These are phyloP conservation scores for Lactarius evosmus DNA, from an alignment of 768 basidiomycete genomes.

Conservation along the genomic window DNA sequence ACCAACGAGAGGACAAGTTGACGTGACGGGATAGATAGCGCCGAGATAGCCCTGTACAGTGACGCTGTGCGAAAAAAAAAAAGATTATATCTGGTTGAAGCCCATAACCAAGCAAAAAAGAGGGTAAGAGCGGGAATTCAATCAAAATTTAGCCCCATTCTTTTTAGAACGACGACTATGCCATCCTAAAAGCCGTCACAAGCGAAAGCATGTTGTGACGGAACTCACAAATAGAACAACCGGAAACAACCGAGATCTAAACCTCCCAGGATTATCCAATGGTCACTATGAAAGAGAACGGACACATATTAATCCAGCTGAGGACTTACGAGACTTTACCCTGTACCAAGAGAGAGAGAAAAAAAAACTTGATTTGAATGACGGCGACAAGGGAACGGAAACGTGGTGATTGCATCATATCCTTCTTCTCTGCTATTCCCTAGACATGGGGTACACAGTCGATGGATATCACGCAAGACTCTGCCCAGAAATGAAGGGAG, in stretches of 20 bases:
- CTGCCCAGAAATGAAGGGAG: not conserved
- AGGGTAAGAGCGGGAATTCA: not conserved
- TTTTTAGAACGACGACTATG: not conserved
- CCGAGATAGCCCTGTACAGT: not conserved
- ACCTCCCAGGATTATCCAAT: not conserved
- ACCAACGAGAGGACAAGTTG: not conserved
- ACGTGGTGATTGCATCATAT: not conserved
- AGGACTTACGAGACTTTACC: not conserved
- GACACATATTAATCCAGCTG: not conserved
- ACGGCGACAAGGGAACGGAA: not conserved
- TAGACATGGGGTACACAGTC: not conserved
- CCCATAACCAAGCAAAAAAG: no score
- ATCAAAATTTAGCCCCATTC: not conserved
- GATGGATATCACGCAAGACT: not conserved
- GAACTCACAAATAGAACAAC: constrained; percentile 3
- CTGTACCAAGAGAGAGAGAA: not conserved
- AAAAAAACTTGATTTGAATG: not conserved
- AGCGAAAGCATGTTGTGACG: not conserved
- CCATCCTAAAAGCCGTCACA: not conserved
- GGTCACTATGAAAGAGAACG: not conserved
- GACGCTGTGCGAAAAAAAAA: not conserved
- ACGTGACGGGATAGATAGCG: not conserved
- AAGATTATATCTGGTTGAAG: not conserved
- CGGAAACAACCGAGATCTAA: constrained; percentile 5
- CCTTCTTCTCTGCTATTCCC: not conserved